Evolutionary conservation across 1,284 basidiomycete species (phyloP).

Genomic region (Cutaneotrichosporon mucoides): DNA sequence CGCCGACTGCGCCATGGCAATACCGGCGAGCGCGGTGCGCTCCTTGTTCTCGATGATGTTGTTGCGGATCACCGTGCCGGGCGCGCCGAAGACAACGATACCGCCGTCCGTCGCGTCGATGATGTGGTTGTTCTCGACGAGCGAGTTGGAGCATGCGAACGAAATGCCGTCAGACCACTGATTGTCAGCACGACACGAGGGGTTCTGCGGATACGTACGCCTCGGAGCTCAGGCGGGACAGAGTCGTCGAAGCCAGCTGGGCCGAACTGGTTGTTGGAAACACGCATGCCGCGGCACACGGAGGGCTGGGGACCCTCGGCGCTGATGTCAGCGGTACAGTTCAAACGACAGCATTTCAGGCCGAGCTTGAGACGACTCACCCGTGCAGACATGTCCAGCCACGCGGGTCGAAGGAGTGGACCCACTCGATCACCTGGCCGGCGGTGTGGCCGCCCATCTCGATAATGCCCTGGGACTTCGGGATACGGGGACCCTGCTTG

Average conservation of each 20-base stretch:
- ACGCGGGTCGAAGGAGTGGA: slow-evolving; percentile 38
- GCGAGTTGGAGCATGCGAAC: slow-evolving; percentile 63
- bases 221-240: not conserved
- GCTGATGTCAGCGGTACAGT: too few relatives aligned
- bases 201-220: not conserved
- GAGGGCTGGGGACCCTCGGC: slow-evolving; percentile 12
- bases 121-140: slow-evolving; percentile 68
- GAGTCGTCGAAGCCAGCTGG: slow-evolving; percentile 38
- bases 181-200: too few relatives aligned
- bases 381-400: slow-evolving; percentile 41
- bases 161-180: slow-evolving; percentile 80
- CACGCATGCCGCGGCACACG: not conserved
- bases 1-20: slow-evolving; percentile 67
- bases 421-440: slow-evolving; percentile 41
- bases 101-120: slow-evolving; percentile 65
- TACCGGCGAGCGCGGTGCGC: slow-evolving; percentile 67
- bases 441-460: slow-evolving; percentile 47
- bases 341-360: too few relatives aligned
- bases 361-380: not conserved
- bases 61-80: slow-evolving; percentile 67
- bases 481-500: not conserved
- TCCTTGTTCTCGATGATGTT: slow-evolving; percentile 58
- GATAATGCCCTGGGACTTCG: slow-evolving; percentile 11
- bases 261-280: slow-evolving; percentile 53
- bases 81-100: slow-evolving; percentile 77